phyloP scores from a whole-genome alignment of 345 rosid genomes.

The Populus nigra region DNA sequence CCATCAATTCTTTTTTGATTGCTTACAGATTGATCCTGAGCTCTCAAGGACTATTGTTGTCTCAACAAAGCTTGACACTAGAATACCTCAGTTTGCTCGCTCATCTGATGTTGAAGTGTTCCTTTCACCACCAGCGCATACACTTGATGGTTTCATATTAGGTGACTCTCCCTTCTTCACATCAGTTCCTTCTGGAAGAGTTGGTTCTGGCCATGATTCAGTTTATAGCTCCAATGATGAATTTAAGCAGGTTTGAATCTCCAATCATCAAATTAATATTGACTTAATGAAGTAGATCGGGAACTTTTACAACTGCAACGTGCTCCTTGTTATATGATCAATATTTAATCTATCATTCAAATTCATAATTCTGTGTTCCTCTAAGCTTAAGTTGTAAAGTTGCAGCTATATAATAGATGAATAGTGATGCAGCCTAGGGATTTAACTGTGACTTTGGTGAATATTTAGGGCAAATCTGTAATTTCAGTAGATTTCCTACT shows the following conservation, averaged over 20 bases:
- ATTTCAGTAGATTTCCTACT: too few species aligned
- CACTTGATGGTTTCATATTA: constrained; percentile 81
- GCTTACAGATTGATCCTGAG: constrained; percentile 84
- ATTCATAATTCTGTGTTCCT: too few species aligned
- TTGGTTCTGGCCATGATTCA: constrained; percentile 69
- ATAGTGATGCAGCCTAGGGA: too few species aligned
- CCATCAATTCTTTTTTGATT: constrained; percentile 23
- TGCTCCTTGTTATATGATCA: too few species aligned
- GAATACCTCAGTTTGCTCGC: constrained; percentile 88
- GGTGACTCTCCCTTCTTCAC: constrained; percentile 92
- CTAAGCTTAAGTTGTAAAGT: too few species aligned
- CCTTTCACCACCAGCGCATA: constrained; percentile 80
- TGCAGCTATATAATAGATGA: too few species aligned
- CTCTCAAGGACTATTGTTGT: constrained; percentile 82
- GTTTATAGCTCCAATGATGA: constrained; percentile 77
- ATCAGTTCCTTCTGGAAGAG: constrained; percentile 97
- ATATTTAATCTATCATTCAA: too few species aligned
- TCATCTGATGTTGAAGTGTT: constrained; percentile 88
- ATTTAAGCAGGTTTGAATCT: constrained; percentile 69
- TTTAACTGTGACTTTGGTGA: too few species aligned
- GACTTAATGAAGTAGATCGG: too few species aligned
- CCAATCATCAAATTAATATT: neutral
- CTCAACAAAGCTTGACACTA: constrained; percentile 92
- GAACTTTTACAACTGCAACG: too few species aligned
- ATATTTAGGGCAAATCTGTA: too few species aligned